Conservation (phyloP, 129 eudicot species). For the Ambrosia artemisiifolia region DNA sequence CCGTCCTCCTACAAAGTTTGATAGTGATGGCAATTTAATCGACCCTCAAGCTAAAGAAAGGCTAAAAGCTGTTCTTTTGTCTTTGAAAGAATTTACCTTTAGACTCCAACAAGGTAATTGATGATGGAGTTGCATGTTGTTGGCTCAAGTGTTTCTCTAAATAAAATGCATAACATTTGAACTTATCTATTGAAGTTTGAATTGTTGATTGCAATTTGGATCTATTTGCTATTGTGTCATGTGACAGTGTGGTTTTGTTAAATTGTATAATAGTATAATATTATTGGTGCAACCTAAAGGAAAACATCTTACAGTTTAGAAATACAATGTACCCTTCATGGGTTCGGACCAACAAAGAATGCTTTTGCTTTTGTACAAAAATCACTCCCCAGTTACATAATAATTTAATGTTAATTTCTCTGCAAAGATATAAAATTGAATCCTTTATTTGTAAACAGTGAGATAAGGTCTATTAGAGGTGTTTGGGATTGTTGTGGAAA, state of each 20-base stretch:
- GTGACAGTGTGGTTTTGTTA: background rate
- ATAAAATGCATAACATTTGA: slow-evolving; percentile 1
- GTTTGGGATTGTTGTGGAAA: too few relatives aligned
- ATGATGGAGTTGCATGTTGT: slow-evolving; percentile 4
- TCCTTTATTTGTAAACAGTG: too few relatives aligned
- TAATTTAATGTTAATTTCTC: too few relatives aligned
- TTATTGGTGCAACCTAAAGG: background rate
- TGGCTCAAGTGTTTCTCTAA: background rate
- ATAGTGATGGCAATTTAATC: slow-evolving; percentile 60
- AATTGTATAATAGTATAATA: background rate
- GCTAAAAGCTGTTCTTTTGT: slow-evolving; percentile 44
- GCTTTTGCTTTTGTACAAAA: too few relatives aligned
- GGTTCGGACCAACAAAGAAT: too few relatives aligned
- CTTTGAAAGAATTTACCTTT: slow-evolving; percentile 50
- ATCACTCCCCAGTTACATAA: too few relatives aligned
- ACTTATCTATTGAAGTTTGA: background rate
- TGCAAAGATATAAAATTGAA: too few relatives aligned
- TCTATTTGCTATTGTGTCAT: background rate
- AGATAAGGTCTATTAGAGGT: too few relatives aligned
- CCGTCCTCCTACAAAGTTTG: slow-evolving; percentile 70
- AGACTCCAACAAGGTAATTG: slow-evolving; percentile 35
- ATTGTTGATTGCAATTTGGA: slow-evolving; percentile 1
- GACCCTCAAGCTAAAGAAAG: slow-evolving; percentile 49
- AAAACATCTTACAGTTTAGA: background rate
- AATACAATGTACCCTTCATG: background rate